Evolutionary conservation across 768 basidiomycete species (phyloP), one percentile per base, ranked within the genome.

Genomic region (Pulveroboletus sp.): DNA sequence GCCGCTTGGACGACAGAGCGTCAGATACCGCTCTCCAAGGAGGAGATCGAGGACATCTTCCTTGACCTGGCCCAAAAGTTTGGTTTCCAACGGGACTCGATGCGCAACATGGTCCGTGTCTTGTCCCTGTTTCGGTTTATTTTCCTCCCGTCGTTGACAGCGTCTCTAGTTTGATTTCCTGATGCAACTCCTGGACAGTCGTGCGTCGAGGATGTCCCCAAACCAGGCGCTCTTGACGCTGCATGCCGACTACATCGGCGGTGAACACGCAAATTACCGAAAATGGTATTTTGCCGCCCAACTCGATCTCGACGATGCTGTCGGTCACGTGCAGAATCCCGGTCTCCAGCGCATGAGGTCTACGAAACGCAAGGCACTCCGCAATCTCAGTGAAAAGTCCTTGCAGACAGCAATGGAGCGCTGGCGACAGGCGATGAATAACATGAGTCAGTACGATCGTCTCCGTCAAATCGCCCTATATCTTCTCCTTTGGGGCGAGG

Each of bases 231-330:
- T 98, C 21, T 76, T 96, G 47, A 98, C 94, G 0, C 79, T 99
- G 2, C 96, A 99, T 61, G 96, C 95, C 50, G 96, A 98, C 68
- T 99, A 98, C 70, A 97, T 99, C 60, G 96, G 96, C 18, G 96
- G 96, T 3, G 89, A 95, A 68, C 87, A 97, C 62, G 92, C 96
- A 43, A 98, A 98, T 74, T 98, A 98, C 73, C 89, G 96, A 54
- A 97, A 97, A 73, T 98, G 96, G 96, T 99, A 99, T 73, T 99
- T 98, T 69, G 96, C 95, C 27, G 93, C 95, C 17, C 96, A 99
- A 69, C 83, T 99, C 52, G 95, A 98, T 68, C 86, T 98, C 38
- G 96, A 99, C 68, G 96, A 99, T 59, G 95, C 93, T 42, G 85
- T 98, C 46, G 96, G 95, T 27, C 82, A 88, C 52, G 79, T 80